A percentile compares a stretch with the other conserved stretches of the same genome.
Evolutionary conservation across 768 basidiomycete genomes (phyloP).

Genomic region (Glaciozyma antarctica): DNA sequence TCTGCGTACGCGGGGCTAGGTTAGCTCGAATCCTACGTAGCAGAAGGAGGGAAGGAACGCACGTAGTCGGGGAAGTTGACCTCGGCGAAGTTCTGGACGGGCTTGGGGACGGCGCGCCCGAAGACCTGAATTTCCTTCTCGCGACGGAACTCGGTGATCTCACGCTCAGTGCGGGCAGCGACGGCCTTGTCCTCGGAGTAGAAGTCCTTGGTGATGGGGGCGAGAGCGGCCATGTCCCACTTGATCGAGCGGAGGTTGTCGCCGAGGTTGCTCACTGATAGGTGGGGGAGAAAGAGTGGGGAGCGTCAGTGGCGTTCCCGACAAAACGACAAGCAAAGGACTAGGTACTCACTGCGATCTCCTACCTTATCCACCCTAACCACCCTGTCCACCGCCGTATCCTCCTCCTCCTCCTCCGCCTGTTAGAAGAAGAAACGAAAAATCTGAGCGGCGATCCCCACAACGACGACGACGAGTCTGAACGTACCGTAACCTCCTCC

Average conservation of each 20-base stretch:
- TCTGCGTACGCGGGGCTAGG: slow-evolving; percentile 64
- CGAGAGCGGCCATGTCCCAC: not conserved
- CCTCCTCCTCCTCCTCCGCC: too few species aligned
- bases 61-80: not conserved
- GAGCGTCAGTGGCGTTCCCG: too few species aligned
- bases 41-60: not conserved
- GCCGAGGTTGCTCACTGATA: not conserved
- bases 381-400: too few species aligned
- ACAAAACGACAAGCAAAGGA: too few species aligned
- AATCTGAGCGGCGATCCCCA: too few species aligned
- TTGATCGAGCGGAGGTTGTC: not conserved
- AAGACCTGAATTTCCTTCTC: slow-evolving; percentile 86
- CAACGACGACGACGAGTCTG: too few species aligned
- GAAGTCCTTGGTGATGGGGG: not conserved
- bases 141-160: slow-evolving; percentile 78
- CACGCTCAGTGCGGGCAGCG: slow-evolving; percentile 62
- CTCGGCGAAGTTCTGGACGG: slow-evolving; percentile 89
- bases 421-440: too few species aligned
- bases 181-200: slow-evolving; percentile 71
- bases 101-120: slow-evolving; percentile 77
- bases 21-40: too few species aligned
- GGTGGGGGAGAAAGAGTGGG: too few species aligned
- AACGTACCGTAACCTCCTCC: slow-evolving; percentile 8
- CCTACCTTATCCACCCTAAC: too few species aligned
- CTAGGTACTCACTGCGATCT: too few species aligned